A percentile compares a stretch with the other conserved stretches of the same genome.
phyloP scores from a whole-genome alignment of 257 asterid genomes.

The Ajuga chamaepitys region DNA sequence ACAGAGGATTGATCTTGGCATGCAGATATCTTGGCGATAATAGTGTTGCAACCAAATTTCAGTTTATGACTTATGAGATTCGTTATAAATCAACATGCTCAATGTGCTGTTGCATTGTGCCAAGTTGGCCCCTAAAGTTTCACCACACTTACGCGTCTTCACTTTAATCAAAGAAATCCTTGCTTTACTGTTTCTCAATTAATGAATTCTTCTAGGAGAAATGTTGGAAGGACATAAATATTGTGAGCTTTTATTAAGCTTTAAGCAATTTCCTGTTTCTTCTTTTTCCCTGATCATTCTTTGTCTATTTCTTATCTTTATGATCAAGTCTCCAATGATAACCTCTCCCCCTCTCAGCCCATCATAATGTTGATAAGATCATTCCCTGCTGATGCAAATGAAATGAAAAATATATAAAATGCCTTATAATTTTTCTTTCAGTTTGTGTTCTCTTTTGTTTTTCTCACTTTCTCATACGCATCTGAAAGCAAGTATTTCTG shows the following conservation, averaged over 20 bases:
- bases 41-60: neutral
- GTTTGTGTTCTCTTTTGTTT: neutral
- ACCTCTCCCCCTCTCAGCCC: too few species aligned
- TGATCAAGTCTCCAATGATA: neutral
- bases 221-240: neutral
- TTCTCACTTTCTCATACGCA: conserved; percentile 6
- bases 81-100: neutral
- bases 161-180: neutral
- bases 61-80: neutral
- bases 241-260: neutral
- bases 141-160: too few species aligned
- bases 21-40: neutral
- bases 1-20: neutral
- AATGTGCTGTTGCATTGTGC: neutral
- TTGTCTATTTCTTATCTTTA: neutral
- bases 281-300: neutral
- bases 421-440: neutral
- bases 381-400: neutral
- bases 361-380: neutral
- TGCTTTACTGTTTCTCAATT: neutral
- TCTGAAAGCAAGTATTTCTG: conserved; percentile 12
- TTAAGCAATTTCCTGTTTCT: neutral
- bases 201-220: neutral
- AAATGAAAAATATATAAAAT: neutral
- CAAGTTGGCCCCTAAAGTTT: neutral